Conservation (phyloP, 23 red algal genomes). For the Gracilaria vermiculophylla region DNA sequence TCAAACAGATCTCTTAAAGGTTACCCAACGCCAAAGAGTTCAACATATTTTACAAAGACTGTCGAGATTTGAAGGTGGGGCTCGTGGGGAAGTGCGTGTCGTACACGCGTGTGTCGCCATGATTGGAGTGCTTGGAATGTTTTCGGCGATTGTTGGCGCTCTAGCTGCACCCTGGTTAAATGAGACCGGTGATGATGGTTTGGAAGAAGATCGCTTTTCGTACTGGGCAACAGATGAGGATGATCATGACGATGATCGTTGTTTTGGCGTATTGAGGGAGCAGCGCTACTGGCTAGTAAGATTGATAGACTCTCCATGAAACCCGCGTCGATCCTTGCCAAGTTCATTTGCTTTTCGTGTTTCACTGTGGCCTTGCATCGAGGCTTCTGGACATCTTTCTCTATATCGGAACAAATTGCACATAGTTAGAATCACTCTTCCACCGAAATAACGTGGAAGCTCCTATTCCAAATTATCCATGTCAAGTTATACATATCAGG, state of each 20-base stretch:
- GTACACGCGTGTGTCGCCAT: slow-evolving; percentile 8
- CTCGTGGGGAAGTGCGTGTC: not conserved
- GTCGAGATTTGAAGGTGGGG: slow-evolving; percentile 23
- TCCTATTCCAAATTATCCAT: too few relatives aligned
- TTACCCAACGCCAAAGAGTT: slow-evolving; percentile 17
- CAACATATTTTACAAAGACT: slow-evolving; percentile 9
- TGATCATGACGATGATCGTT: slow-evolving; percentile 17
- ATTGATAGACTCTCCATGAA: slow-evolving; percentile 11
- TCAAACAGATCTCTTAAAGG: not conserved
- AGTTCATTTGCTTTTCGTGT: not conserved
- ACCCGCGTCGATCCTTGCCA: too few relatives aligned
- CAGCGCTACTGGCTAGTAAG: slow-evolving; percentile 18
- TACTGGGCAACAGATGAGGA: slow-evolving; percentile 53
- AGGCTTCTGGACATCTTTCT: too few relatives aligned
- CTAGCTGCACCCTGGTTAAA: slow-evolving; percentile 31
- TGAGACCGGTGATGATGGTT: slow-evolving; percentile 25
- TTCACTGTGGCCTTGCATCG: too few relatives aligned
- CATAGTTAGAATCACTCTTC: not conserved
- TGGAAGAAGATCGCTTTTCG: slow-evolving; percentile 37
- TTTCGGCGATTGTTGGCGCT: slow-evolving; percentile 55
- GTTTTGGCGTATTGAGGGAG: not conserved
- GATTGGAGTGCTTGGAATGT: slow-evolving; percentile 61
- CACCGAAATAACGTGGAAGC: too few relatives aligned
- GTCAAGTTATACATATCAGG: too few relatives aligned
- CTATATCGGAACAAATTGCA: not conserved